A percentile compares a stretch with the other conserved stretches of the same genome.
Evolutionary conservation across 305 asterid species (phyloP).

Genomic region (Solanum hybrid): DNA sequence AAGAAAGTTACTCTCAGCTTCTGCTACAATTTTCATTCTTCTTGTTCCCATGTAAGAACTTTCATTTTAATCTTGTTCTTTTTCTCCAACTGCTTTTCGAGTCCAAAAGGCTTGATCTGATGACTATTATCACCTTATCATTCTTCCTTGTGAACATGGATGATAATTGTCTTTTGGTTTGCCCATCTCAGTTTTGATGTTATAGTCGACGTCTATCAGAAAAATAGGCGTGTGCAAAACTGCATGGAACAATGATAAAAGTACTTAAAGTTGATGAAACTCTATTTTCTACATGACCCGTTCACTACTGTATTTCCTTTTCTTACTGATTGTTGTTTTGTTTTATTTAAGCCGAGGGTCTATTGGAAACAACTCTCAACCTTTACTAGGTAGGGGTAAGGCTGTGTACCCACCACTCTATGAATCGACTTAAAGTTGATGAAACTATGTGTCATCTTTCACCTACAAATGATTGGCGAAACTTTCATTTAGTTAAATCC

Average conservation of each 20-base stretch:
- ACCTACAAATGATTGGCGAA: background rate
- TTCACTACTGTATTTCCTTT: background rate
- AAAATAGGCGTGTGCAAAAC: background rate
- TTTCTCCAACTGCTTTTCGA: background rate
- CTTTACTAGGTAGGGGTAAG: background rate
- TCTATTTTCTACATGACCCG: fast-evolving
- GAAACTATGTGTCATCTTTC: background rate
- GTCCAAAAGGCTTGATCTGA: background rate
- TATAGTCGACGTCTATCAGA: background rate
- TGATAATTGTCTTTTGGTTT: background rate
- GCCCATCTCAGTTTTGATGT: background rate
- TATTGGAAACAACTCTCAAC: background rate
- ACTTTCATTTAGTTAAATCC: background rate
- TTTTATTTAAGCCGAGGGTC: background rate
- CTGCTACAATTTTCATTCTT: background rate
- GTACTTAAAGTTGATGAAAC: background rate
- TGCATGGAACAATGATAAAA: background rate
- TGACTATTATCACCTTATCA: background rate
- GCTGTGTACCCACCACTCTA: background rate
- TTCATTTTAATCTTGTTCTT: background rate
- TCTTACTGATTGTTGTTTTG: background rate
- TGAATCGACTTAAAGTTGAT: background rate
- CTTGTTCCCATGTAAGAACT: background rate
- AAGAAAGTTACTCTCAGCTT: background rate
- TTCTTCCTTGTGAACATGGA: background rate